These are phyloP conservation scores for Zygoascus sp. DNA, from an alignment of 1,139 yeast species.

Conservation along the genomic window DNA sequence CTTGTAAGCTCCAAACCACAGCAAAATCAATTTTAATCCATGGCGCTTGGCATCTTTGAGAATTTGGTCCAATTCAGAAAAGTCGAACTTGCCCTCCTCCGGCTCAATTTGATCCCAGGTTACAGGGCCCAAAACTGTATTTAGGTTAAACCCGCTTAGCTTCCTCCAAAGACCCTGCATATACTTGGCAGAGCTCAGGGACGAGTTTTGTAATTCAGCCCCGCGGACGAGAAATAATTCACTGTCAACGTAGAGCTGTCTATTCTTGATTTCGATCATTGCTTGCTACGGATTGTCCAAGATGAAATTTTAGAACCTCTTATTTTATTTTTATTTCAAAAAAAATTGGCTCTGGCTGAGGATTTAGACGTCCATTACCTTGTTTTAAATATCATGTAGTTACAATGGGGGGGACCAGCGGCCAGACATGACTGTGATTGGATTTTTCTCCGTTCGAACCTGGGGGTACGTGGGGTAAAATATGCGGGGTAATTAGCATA, in stretches of 20 bases:
- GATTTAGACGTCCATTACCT: too few relatives aligned
- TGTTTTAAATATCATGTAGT: too few relatives aligned
- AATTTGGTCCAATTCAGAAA: conserved; percentile 13
- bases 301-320: too few relatives aligned
- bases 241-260: conserved; percentile 9
- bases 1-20: conserved; percentile 19
- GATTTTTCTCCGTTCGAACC: too few relatives aligned
- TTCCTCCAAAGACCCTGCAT: conserved; percentile 16
- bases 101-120: conserved; percentile 19
- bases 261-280: background rate
- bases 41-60: conserved; percentile 13
- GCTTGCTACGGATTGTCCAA: background rate
- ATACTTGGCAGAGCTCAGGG: conserved; percentile 16
- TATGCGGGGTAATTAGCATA: too few relatives aligned
- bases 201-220: conserved; percentile 18
- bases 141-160: conserved; percentile 11
- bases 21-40: conserved; percentile 13
- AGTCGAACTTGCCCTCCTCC: conserved; percentile 15
- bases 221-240: conserved; percentile 15
- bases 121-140: conserved; percentile 18
- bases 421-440: too few relatives aligned
- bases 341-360: too few relatives aligned
- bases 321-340: too few relatives aligned
- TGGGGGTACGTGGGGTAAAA: too few relatives aligned
- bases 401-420: too few relatives aligned